Base-by-base conservation (phyloP, 352 stramenopile species). In the Pilasporangium apinafurcum region DNA sequence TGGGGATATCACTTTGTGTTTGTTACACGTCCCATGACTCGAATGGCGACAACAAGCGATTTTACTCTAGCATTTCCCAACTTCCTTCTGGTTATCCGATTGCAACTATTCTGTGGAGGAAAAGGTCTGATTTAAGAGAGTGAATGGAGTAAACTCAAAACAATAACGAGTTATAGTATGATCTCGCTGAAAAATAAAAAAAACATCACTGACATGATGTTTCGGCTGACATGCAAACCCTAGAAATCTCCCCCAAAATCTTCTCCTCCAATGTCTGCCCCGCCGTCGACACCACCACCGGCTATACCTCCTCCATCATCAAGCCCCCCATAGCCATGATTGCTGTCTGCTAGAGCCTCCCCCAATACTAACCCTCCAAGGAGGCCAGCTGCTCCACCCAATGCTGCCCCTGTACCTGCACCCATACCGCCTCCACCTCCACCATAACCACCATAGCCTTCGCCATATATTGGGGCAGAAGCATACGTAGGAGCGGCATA, bases 211-310 rank as follows among this genome's bases (percentile, higher is more conserved):
- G n/a, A n/a, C n/a, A n/a, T n/a, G n/a, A n/a, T n/a, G n/a, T n/a
- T n/a, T n/a, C n/a, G n/a, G n/a, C n/a, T n/a, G n/a, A n/a, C n/a
- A n/a, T n/a, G n/a, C n/a, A n/a, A n/a, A 21, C 16, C 32, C 68
- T 28, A 83, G 27, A 83, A 80, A 34, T 83, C 69, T 28, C 69
- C 69, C 2, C 26, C 58, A 49, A 83, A 79, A 29, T 60, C 56
- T 25, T 59, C 52, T 0, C 55, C 52, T 7, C 37, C 59, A 31
- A 22, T 22, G 18, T 42, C 44, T 8, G n/a, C n/a, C 13, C 47
- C 53, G 14, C 35, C 51, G 37, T 25, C 33, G 16, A 34, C 48
- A 8, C 16, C 49, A n/a, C 32, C 44, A 5, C 22, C 41, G n/a
- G n/a, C n/a, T n/a, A n/a, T n/a, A 13, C 26, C 34, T 2, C 25